Conservation (phyloP, 2,329 filamentous ascomycete genomes). For the Sarocladium kiliense region DNA sequence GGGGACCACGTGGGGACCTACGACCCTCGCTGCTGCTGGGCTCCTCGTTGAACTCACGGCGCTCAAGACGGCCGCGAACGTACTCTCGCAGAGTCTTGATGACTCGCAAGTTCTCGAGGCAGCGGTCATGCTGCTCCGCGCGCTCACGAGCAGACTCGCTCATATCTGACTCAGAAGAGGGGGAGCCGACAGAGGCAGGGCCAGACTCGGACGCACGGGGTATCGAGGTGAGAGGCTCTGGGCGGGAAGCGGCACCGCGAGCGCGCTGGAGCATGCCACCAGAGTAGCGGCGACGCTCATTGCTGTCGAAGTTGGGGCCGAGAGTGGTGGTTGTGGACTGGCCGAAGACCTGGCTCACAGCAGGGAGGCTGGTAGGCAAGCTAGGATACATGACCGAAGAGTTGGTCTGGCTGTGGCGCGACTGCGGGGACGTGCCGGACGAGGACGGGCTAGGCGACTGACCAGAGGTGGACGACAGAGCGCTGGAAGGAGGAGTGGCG, state of each 20-base stretch:
- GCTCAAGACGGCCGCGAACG: slow-evolving; percentile 52
- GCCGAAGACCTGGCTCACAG: slow-evolving; percentile 65
- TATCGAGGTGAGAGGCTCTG: no score
- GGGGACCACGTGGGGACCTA: background rate
- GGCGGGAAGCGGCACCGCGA: no score
- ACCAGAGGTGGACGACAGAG: slow-evolving; percentile 70
- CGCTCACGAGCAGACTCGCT: slow-evolving; percentile 48
- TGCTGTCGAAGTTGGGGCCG: slow-evolving; percentile 63
- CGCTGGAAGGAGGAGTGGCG: slow-evolving; percentile 69
- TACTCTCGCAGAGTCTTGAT: slow-evolving; percentile 58
- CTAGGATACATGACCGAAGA: slow-evolving; percentile 69
- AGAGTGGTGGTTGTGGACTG: slow-evolving; percentile 67
- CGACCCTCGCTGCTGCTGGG: slow-evolving; percentile 12
- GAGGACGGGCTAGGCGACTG: slow-evolving; percentile 74
- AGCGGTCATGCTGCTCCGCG: slow-evolving; percentile 58
- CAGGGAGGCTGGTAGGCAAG: slow-evolving; percentile 48
- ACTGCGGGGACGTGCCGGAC: slow-evolving; percentile 65
- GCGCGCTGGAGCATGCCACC: no score
- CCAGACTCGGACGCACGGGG: no score
- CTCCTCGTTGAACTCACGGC: no score
- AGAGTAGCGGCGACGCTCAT: no score
- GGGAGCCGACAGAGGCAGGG: slow-evolving; percentile 47
- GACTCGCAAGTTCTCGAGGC: slow-evolving; percentile 61
- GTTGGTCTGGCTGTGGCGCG: slow-evolving; percentile 53
- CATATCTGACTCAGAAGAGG: slow-evolving; percentile 48